A percentile compares a stretch with the other conserved stretches of the same genome.
These are phyloP conservation scores for Dictyostelium purpureum DNA, from an alignment of 78 protist genomes.

Conservation along the genomic window DNA sequence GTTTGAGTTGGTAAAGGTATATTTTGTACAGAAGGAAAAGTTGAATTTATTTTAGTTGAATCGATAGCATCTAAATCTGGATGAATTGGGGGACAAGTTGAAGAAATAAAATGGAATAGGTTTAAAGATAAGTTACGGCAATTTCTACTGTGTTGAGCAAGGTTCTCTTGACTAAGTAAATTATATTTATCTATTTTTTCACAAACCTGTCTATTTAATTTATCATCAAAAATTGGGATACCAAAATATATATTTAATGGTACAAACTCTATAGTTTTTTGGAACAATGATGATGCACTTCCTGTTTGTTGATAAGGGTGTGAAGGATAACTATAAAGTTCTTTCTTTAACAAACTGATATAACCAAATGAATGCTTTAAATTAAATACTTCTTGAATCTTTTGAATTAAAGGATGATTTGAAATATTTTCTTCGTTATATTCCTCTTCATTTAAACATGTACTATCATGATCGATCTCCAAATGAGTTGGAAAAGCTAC, in stretches of 20 bases:
- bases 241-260: conserved; percentile 74
- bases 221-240: conserved; percentile 74
- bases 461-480: too few species aligned
- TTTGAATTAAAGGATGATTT: conserved; percentile 44
- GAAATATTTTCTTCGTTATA: conserved; percentile 55
- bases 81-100: conserved; percentile 59
- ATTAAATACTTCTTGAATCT: conserved; percentile 8
- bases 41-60: conserved; percentile 17
- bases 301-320: neutral
- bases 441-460: neutral
- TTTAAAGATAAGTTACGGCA: conserved; percentile 34
- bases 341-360: conserved; percentile 42
- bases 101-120: conserved; percentile 54
- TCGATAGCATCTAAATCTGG: conserved; percentile 53
- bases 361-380: conserved; percentile 63
- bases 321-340: neutral
- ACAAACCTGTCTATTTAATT: conserved; percentile 30
- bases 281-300: neutral
- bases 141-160: neutral
- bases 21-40: conserved; percentile 49
- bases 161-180: conserved; percentile 29
- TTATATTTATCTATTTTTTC: conserved; percentile 14
- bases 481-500: conserved; percentile 51
- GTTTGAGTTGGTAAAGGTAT: conserved; percentile 74
- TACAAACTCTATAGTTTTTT: conserved; percentile 23